Base-by-base conservation (phyloP, 2,329 filamentous ascomycete species). In the Alternaria angustiovoidea region DNA sequence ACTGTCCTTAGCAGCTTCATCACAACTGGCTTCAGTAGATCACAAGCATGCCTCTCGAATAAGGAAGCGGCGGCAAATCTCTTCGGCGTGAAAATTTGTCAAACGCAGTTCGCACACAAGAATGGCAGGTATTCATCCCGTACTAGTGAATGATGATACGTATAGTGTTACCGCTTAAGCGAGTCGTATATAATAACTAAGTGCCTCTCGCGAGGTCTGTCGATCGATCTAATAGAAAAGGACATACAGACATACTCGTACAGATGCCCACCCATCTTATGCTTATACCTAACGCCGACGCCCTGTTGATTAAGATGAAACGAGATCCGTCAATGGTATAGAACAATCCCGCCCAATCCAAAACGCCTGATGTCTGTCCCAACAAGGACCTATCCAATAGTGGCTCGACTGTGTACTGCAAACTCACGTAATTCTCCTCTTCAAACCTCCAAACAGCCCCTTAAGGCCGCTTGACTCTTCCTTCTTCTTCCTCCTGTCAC, bases 401-500 rank as follows among this genome's bases (percentile, higher is more conserved):
- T 41, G 41, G 8, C 24, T 43, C 32, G 11, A 38, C 36, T 14
- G 32, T 54, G 24, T 51, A 52, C 42, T 54, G 39, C 39, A 57
- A 51, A 44, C 38, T 66, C 55, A 74, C 52, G 60, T 63, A 49
- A 74, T 68, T 28, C 69, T 68, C 63, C 67, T 75, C 69, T 73
- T 74, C 26, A 77, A 65, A 0, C 74, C 70, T n/a, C 74, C 73
- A 54, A 77, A 70, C 14, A 77, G 52, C 1, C 72, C 66, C 56
- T 74, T 77, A 5, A 77, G 53, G 5, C 70, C 70, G 6, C 70
- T 66, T 16, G 69, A 62, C 24, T 75, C 71, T 34, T 75, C 69
- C 57, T 71, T 77, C 68, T 70, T 76, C 61, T 68, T 73, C 11
- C 71, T 62, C 11, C 62, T 59, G 44, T 67, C 65, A 30, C 51